Base-by-base conservation (phyloP, 1,139 yeast species). In the Yamadazyma sp. region DNA sequence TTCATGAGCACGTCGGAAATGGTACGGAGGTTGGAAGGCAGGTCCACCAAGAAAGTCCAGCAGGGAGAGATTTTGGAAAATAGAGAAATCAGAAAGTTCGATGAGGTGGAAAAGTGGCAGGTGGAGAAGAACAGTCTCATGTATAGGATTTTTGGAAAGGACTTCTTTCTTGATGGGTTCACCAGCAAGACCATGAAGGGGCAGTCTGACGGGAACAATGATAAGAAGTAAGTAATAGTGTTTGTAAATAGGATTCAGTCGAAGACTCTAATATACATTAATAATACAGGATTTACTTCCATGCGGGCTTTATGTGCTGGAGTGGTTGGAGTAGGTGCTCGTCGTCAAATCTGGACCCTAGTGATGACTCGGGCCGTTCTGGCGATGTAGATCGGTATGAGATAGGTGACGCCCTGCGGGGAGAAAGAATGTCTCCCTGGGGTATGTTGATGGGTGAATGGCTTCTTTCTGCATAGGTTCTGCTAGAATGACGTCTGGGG, bases 161-260 rank as follows among this genome's bases (percentile, higher is more conserved):
- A 71, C 43, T 70, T 64, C 53, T 71, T 66, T 45, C 56, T 69
- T 38, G 76, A 71, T 40, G 76, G 76, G 14, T 67, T 68, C 40
- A 71, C 77, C 12, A 69, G 75, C 46, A 64, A 58, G 41, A 68
- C 76, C 4, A 64, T 70, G 66, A 44, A 45, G 29, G 21, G 21
- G 21, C 21, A n/a, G n/a, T n/a, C n/a, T n/a, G n/a, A n/a, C n/a
- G n/a, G n/a, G n/a, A n/a, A n/a, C n/a, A n/a, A n/a, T n/a, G n/a
- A n/a, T n/a, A n/a, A n/a, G n/a, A n/a, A n/a, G n/a, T n/a, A n/a
- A n/a, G 21, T 18, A 18, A 18, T 18, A 18, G 21, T 18, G 8
- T 6, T 33, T 36, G 25, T 27, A 35, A 12, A 28, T 22, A 30
- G 11, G 9, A 10, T 9, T 23, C 15, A 12, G 8, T n/a, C 21